Base-by-base conservation (phyloP, 257 asterid species). In the Solanum okadae region DNA sequence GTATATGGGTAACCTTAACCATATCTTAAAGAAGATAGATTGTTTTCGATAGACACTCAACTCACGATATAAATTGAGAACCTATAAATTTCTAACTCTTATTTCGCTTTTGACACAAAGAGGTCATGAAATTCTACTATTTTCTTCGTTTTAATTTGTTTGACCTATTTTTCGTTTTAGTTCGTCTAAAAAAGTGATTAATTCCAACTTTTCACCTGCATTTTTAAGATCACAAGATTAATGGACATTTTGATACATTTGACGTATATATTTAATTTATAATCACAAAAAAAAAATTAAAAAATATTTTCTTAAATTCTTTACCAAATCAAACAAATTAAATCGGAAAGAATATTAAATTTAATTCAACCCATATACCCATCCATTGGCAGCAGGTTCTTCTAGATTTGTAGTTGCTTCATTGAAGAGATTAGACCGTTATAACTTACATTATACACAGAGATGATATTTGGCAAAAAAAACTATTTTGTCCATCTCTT, bases 221-320 rank as follows among this genome's bases (percentile, higher is more conserved):
- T 52, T 52, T 52, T 52, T 52, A 52, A 52, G 0, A 16, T 18
- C 4, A 52, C 1, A 18, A 52, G 1, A 52, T 52, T 52, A 52
- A 16, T 2, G 15, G 0, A 0, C 0, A 49, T 49, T 49, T 52
- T 1, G 9, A 0, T 52, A 6, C 1, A 18, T 52, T 52, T 18
- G 63, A 52, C 63, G 18, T 52, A 52, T 6, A 52, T 18, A 6
- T 52, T 52, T 52, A 52, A 52, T 52, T 52, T 52, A 52, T 1
- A 3, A 52, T 18, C 1, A 52, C 10, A 52, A 46, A 46, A 46
- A 44, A 44, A 1, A 44, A 13, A 13, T 13, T 7, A 7, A 9
- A 38, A 38, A 8, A 2, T 38, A 38, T 38, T 42, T 44, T 16
- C 63, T 6, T 18, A 52, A 18, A 52, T 18, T 18, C n/a, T 4